These are phyloP conservation scores for Hibiscus mutabilis DNA, from an alignment of 345 rosid species.

Conservation along the genomic window DNA sequence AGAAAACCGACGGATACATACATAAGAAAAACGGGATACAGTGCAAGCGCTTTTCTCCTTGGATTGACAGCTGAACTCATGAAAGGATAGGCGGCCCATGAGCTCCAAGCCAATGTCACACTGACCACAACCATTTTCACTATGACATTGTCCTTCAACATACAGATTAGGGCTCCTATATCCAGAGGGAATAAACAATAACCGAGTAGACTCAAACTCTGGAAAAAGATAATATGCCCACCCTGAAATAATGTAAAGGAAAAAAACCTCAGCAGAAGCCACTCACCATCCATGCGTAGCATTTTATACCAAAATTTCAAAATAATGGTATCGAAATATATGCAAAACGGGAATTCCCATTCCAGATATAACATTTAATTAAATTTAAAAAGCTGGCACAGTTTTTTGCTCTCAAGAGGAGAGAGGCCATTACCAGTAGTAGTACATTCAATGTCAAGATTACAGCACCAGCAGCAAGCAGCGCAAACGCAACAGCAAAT, in stretches of 20 bases:
- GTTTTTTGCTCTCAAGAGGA: not conserved
- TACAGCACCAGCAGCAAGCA: slow-evolving; percentile 93
- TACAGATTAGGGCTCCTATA: slow-evolving; percentile 56
- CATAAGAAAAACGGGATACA: slow-evolving; percentile 93
- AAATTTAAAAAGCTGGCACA: not conserved
- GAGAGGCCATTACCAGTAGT: slow-evolving; percentile 54
- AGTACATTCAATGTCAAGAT: slow-evolving; percentile 89
- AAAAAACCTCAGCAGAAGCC: not conserved
- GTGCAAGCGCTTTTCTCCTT: slow-evolving; percentile 65
- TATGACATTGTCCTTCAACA: slow-evolving; percentile 57
- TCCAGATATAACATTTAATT: not conserved
- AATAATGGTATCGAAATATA: not conserved
- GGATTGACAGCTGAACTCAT: slow-evolving; percentile 77
- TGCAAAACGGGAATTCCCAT: not conserved
- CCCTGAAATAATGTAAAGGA: slow-evolving; percentile 36
- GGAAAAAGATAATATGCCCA: slow-evolving; percentile 74
- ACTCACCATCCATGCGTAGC: not conserved
- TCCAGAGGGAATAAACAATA: slow-evolving; percentile 70
- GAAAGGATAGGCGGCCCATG: slow-evolving; percentile 82
- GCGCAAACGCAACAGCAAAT: slow-evolving; percentile 97
- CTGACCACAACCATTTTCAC: slow-evolving; percentile 51
- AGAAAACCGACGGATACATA: slow-evolving; percentile 94
- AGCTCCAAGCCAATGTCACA: slow-evolving; percentile 73
- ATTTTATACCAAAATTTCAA: not conserved
- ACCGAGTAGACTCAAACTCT: slow-evolving; percentile 63